phyloP scores from a whole-genome alignment of 257 asterid species.

The Gardenia jasminoides region DNA sequence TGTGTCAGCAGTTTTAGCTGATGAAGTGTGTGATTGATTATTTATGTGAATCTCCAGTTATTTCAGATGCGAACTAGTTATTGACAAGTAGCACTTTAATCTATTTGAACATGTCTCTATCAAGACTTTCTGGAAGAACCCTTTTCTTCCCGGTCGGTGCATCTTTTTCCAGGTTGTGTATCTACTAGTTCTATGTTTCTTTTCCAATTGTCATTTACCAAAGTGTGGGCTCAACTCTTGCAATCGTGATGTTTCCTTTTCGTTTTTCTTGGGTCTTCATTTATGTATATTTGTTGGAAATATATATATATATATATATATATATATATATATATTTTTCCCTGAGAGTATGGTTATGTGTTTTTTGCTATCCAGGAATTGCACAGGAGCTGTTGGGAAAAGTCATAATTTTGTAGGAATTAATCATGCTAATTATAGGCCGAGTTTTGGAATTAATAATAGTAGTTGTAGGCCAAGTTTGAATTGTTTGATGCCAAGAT shows the following conservation, averaged over 20 bases:
- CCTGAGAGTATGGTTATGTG: background rate
- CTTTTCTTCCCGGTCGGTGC: constrained; percentile 27
- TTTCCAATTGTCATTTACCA: background rate
- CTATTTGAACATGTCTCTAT: constrained; percentile 46
- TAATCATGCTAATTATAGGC: constrained; percentile 22
- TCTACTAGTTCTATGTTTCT: background rate
- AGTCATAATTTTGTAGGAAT: constrained; percentile 27
- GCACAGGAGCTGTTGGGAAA: constrained; percentile 23
- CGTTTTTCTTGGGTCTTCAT: background rate
- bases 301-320: too few species aligned
- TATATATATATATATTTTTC: too few species aligned
- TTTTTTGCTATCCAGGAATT: constrained; percentile 9
- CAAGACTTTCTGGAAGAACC: constrained; percentile 46
- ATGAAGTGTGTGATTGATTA: background rate
- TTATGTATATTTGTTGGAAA: background rate
- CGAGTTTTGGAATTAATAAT: constrained; percentile 28
- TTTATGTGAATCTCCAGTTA: constrained; percentile 1
- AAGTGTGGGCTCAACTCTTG: background rate
- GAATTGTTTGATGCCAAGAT: constrained; percentile 30
- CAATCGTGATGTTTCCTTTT: background rate
- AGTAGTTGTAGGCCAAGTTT: constrained; percentile 26
- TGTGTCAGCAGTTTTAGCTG: background rate
- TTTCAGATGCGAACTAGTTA: constrained; percentile 33
- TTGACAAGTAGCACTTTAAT: background rate
- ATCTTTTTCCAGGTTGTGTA: constrained; percentile 41